These are phyloP conservation scores for Leccinum boreale DNA, from an alignment of 768 basidiomycete species.

Conservation along the genomic window DNA sequence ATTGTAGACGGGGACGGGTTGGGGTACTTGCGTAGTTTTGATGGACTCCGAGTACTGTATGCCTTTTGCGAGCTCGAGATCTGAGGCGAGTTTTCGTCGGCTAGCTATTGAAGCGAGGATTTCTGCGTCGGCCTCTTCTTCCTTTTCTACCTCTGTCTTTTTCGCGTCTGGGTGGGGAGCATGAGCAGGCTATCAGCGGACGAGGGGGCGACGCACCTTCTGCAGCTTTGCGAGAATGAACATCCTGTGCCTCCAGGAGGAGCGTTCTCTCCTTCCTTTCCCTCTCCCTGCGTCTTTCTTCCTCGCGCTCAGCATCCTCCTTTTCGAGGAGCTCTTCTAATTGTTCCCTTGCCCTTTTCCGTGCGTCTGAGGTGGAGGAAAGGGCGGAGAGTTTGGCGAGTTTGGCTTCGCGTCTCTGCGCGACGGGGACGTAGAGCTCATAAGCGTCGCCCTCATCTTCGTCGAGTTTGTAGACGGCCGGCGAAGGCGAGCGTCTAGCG, in stretches of 20 bases:
- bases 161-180: constrained; percentile 59
- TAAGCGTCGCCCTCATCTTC: constrained; percentile 62
- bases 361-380: constrained; percentile 49
- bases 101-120: constrained; percentile 90
- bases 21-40: constrained; percentile 64
- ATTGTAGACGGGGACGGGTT: not conserved
- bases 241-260: constrained; percentile 92
- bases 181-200: constrained; percentile 12
- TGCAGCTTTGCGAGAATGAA: constrained; percentile 75
- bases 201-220: constrained; percentile 53
- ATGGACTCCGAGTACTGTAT: constrained; percentile 87
- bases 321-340: constrained; percentile 59
- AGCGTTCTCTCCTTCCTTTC: constrained; percentile 83
- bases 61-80: constrained; percentile 89
- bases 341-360: constrained; percentile 43
- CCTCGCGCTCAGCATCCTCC: constrained; percentile 76
- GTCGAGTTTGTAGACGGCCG: constrained; percentile 56
- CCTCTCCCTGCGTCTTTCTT: constrained; percentile 70
- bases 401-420: constrained; percentile 78
- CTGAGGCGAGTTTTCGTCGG: constrained; percentile 87
- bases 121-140: constrained; percentile 85
- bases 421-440: constrained; percentile 84
- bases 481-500: constrained; percentile 54
- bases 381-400: constrained; percentile 70
- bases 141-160: constrained; percentile 85